Evolutionary conservation across 345 rosid genomes (phyloP).

Genomic region (Gossypium raimondii): DNA sequence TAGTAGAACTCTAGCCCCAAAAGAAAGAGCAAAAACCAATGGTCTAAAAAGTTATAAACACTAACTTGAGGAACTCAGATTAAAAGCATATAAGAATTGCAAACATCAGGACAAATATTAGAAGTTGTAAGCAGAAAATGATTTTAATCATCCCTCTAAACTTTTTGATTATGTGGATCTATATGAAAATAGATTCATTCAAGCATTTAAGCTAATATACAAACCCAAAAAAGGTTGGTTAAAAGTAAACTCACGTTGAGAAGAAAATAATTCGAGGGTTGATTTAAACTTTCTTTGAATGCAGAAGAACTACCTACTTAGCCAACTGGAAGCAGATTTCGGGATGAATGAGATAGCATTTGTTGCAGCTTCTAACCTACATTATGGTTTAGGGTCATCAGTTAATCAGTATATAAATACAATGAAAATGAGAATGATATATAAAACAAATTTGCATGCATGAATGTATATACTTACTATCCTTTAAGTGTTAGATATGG

Average conservation of each 20-base stretch:
- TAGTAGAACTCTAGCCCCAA: no score
- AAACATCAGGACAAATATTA: no score
- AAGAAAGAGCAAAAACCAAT: no score
- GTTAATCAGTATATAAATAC: background rate
- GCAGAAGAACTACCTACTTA: conserved; percentile 35
- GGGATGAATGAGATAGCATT: conserved; percentile 60
- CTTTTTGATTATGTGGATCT: background rate
- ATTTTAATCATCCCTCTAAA: background rate
- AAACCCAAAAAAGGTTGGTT: background rate
- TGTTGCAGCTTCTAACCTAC: conserved; percentile 82
- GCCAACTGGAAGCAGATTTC: conserved; percentile 77
- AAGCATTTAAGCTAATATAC: background rate
- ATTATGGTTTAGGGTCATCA: conserved; percentile 10
- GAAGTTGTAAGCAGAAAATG: background rate
- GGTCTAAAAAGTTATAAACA: no score
- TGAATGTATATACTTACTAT: background rate
- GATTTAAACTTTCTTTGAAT: background rate
- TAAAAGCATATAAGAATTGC: no score
- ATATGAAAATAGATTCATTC: conserved; percentile 2
- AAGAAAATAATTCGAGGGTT: background rate
- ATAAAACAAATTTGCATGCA: background rate
- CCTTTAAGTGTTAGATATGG: background rate
- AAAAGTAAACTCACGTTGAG: background rate
- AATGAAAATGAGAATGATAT: background rate
- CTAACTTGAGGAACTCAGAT: no score